A percentile compares a stretch with the other conserved stretches of the same genome.
These are phyloP conservation scores for Botrytis medusae DNA, from an alignment of 2,329 filamentous ascomycete species.

Conservation along the genomic window DNA sequence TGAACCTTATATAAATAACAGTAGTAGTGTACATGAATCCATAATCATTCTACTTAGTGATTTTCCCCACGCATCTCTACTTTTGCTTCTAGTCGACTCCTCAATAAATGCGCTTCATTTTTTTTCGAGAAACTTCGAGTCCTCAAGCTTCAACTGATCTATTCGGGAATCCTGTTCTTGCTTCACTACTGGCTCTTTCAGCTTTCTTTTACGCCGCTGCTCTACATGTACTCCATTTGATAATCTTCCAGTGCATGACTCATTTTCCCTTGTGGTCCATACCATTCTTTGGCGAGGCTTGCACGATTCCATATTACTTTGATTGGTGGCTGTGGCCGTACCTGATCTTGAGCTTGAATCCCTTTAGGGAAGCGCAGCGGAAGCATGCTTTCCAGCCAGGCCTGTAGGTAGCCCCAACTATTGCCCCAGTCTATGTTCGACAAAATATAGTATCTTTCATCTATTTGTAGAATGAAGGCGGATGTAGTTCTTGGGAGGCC, in stretches of 20 bases:
- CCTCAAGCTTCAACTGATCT: neutral
- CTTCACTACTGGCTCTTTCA: neutral
- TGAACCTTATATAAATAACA: neutral
- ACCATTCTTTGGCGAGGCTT: neutral
- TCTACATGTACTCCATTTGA: neutral
- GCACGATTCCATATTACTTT: neutral
- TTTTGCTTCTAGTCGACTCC: neutral
- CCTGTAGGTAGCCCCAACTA: no score
- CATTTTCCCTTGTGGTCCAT: neutral
- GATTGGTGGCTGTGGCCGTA: neutral
- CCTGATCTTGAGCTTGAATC: neutral
- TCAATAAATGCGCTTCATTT: neutral
- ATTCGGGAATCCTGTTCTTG: neutral
- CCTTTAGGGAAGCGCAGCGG: neutral
- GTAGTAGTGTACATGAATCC: neutral
- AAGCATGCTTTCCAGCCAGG: neutral
- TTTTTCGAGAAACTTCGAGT: neutral
- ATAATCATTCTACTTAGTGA: neutral
- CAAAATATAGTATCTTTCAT: neutral
- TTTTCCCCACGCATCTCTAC: neutral
- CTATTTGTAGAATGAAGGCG: neutral
- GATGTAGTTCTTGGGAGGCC: neutral
- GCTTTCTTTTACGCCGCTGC: no score
- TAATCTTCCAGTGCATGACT: no score
- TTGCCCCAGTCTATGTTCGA: neutral